A percentile compares a stretch with the other conserved stretches of the same genome.
phyloP scores from a whole-genome alignment of 768 basidiomycete species.

The Mycena rebaudengoi region DNA sequence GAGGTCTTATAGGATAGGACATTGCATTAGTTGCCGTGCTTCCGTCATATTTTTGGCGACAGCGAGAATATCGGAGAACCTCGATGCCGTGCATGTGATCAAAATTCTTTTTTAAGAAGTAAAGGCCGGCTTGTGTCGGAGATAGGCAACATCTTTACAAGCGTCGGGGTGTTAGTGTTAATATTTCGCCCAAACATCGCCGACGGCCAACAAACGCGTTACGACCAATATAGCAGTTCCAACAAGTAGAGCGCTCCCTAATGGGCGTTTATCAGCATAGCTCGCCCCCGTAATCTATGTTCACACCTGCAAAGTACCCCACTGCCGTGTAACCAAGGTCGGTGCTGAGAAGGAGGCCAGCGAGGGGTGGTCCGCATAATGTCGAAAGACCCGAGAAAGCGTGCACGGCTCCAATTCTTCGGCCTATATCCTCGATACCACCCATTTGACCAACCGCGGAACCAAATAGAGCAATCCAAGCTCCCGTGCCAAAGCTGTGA shows the following conservation, averaged over 20 bases:
- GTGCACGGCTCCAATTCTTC: constrained; percentile 51
- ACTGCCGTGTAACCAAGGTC: constrained; percentile 40
- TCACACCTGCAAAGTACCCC: constrained; percentile 46
- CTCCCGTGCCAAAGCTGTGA: constrained; percentile 44
- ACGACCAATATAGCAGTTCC: neutral
- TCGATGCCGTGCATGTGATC: too few species aligned
- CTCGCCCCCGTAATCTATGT: neutral
- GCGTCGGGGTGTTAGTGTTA: too few species aligned
- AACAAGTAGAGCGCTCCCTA: constrained; percentile 3
- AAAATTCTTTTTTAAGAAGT: too few species aligned
- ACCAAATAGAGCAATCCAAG: constrained; percentile 46
- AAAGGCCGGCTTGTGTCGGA: too few species aligned
- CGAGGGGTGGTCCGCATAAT: constrained; percentile 56
- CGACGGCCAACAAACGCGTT: neutral
- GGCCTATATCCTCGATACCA: constrained; percentile 48
- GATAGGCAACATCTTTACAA: too few species aligned
- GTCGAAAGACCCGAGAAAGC: constrained; percentile 51
- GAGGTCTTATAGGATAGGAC: too few species aligned
- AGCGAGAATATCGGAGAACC: too few species aligned
- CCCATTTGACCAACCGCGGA: constrained; percentile 50
- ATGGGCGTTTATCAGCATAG: neutral
- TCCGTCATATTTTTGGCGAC: too few species aligned
- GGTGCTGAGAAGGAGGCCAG: constrained; percentile 49
- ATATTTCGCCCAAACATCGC: neutral
- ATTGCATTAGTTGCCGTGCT: too few species aligned